Evolutionary conservation across 2,329 filamentous ascomycete species (phyloP), one percentile per base, ranked within the genome.

Genomic region (Epichloe elymi): DNA sequence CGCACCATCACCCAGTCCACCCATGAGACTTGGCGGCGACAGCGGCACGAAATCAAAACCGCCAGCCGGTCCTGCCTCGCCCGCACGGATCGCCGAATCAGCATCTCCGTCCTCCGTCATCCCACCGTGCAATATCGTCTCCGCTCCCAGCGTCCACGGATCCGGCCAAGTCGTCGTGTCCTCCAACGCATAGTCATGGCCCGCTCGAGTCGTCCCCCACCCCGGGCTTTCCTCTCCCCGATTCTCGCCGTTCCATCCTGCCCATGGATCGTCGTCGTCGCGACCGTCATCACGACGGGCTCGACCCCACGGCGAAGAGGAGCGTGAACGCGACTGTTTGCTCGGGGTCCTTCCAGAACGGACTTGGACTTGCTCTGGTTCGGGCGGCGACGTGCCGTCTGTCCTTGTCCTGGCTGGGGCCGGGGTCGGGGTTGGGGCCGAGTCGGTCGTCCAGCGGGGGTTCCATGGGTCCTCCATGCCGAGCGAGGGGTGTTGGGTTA

Each of bases 401-500:
- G 59, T 74, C 23, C 23, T 7, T 26, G 23, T 26, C 23, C 23
- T 0, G 64, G 61, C 67, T 14, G 63, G 58, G 64, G 61, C 67
- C 5, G 19, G 5, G n/a, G 63, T 57, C 14, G 63, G 58, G 64
- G 61, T 67, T 5, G 19, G 5, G n/a, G 63, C 58, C 52, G 59
- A 54, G 48, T 65, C 61, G 53, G 68, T 69, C 53, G 73, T 71
- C 78, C 78, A 80, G 65, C 23, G 78, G 78, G 58, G 76, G 65
- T 74, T 74, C 78, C 78, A 81, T 59, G 78, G 77, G 76, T 81
- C 76, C 63, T 81, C 78, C 78, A 81, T 81, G 56, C 61, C 67
- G 63, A 56, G 15, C 12, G 43, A 14, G 30, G 19, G 36, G 2
- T 23, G 26, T 1, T 12, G 45, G 35, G 23, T n/a, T 17, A 36